These are phyloP conservation scores for Microdochium bolleyi DNA, from an alignment of 2,329 filamentous ascomycete genomes.

Conservation along the genomic window DNA sequence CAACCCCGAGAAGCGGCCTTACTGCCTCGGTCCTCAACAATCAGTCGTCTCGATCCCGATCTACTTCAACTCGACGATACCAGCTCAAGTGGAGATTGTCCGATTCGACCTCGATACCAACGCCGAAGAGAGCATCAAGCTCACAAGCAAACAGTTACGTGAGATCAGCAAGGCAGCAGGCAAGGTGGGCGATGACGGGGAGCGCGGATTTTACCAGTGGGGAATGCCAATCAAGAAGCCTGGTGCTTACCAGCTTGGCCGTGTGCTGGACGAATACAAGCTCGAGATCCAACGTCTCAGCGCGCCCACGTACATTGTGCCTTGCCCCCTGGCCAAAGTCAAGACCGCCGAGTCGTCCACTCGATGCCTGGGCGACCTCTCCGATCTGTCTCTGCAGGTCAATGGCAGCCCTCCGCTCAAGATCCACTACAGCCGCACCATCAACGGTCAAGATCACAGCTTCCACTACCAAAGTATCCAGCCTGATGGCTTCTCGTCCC, in stretches of 20 bases:
- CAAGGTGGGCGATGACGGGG: slow-evolving; percentile 56
- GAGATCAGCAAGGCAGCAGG: slow-evolving; percentile 62
- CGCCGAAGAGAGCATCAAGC: slow-evolving; percentile 69
- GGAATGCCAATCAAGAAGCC: slow-evolving; percentile 74
- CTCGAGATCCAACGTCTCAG: slow-evolving; percentile 75
- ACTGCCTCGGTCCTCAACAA: slow-evolving; percentile 65
- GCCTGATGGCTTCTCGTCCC: slow-evolving; percentile 76
- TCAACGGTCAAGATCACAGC: slow-evolving; percentile 76
- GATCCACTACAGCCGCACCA: slow-evolving; percentile 82
- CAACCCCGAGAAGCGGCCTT: slow-evolving; percentile 73
- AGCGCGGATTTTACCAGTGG: slow-evolving; percentile 56
- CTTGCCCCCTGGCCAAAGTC: slow-evolving; percentile 74
- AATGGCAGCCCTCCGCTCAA: slow-evolving; percentile 85
- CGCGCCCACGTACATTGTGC: slow-evolving; percentile 75
- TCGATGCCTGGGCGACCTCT: slow-evolving; percentile 81
- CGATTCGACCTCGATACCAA: slow-evolving; percentile 79
- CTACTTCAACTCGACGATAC: slow-evolving; percentile 87
- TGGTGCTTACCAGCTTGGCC: slow-evolving; percentile 77
- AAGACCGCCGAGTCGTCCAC: slow-evolving; percentile 52
- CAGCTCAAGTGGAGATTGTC: slow-evolving; percentile 80
- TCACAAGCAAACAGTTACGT: slow-evolving; percentile 67
- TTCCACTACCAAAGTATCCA: slow-evolving; percentile 92
- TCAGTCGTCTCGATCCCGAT: slow-evolving; percentile 66
- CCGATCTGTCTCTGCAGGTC: slow-evolving; percentile 75
- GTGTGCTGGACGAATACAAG: slow-evolving; percentile 87